Conservation (phyloP, 2,329 filamentous ascomycete genomes). For the Zymoseptoria ardabiliae region DNA sequence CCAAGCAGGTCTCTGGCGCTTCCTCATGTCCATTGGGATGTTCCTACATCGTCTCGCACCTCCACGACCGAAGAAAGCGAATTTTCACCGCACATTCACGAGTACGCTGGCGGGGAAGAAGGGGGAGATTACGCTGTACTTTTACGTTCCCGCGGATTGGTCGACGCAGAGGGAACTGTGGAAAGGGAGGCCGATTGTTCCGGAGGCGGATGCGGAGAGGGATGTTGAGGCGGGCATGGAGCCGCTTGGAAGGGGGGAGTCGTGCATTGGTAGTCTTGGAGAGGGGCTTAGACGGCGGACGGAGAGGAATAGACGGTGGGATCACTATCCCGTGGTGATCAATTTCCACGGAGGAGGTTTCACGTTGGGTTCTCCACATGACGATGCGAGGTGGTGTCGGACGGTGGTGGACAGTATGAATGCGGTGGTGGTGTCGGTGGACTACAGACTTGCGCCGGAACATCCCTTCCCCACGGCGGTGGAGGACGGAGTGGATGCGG, state of each 20-base stretch:
- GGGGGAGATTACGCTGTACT: constrained; percentile 48
- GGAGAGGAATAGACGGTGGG: constrained; percentile 33
- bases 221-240: constrained; percentile 6
- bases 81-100: constrained; percentile 51
- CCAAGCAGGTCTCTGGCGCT: constrained; percentile 59
- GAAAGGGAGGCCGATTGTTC: constrained; percentile 7
- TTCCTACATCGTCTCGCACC: constrained; percentile 55
- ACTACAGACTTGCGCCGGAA: constrained; percentile 55
- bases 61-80: constrained; percentile 53
- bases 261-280: constrained; percentile 19
- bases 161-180: constrained; percentile 34
- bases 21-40: constrained; percentile 63
- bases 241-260: constrained; percentile 9
- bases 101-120: constrained; percentile 41
- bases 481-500: constrained; percentile 56
- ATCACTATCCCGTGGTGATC: constrained; percentile 49
- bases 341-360: constrained; percentile 61
- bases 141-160: constrained; percentile 53
- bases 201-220: constrained; percentile 10
- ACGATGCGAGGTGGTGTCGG: constrained; percentile 54
- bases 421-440: constrained; percentile 54
- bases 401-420: constrained; percentile 49
- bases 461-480: constrained; percentile 56
- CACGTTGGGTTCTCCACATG: constrained; percentile 51
- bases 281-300: constrained; percentile 18